A percentile compares a stretch with the other conserved stretches of the same genome.
phyloP scores from a whole-genome alignment of 192 early-diverging fungal genomes.

The Entophlyctis luteolus region DNA sequence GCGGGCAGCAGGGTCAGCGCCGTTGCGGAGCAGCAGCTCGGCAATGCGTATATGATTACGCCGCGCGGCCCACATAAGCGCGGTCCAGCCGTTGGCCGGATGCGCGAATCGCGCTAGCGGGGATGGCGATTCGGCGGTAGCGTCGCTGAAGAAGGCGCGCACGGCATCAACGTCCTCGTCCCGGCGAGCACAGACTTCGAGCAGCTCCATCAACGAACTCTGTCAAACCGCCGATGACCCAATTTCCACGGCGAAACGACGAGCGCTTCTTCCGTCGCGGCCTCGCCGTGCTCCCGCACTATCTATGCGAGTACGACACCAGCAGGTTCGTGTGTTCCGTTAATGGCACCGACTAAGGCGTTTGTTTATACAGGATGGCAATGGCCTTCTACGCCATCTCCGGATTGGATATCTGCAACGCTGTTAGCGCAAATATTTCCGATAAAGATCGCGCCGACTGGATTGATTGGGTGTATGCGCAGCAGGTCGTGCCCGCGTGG shows the following conservation, averaged over 20 bases:
- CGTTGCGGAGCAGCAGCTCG: neutral
- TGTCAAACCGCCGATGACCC: too few species aligned
- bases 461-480: constrained; percentile 96
- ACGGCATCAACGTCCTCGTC: neutral
- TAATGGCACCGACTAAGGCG: neutral
- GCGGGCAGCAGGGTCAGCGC: neutral
- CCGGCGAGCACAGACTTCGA: constrained; percentile 2
- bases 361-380: constrained; percentile 67
- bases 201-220: constrained; percentile 5
- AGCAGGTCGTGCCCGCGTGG: constrained; percentile 57
- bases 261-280: constrained; percentile 68
- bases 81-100: constrained; percentile 11
- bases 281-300: constrained; percentile 67
- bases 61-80: constrained; percentile 12
- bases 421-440: constrained; percentile 52
- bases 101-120: neutral
- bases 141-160: too few species aligned
- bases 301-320: constrained; percentile 67
- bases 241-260: constrained; percentile 48
- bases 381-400: constrained; percentile 77
- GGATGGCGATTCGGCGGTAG: too few species aligned
- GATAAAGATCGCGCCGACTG: constrained; percentile 58
- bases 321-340: constrained; percentile 47
- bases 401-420: constrained; percentile 75
- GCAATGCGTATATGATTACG: constrained; percentile 10